Base-by-base conservation (phyloP, 1,284 basidiomycete species). In the Pulchroboletus neoregius region DNA sequence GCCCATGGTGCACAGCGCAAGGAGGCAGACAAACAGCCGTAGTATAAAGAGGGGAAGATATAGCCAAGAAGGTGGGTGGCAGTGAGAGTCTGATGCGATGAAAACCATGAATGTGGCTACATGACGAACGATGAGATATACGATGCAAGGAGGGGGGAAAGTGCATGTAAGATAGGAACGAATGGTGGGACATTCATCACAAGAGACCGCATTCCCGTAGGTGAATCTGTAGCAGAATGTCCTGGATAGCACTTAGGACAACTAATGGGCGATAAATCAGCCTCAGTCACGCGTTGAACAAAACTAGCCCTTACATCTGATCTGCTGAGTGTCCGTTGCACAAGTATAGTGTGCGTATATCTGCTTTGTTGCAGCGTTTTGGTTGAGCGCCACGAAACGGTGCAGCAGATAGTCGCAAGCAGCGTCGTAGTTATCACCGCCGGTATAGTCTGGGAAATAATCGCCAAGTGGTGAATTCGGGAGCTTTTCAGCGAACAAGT, bases 401-500 rank as follows among this genome's bases (percentile, higher is more conserved):
- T 92, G 87, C 33, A 94, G 71, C 47, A 94, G 75, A 67, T 91
- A 94, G 57, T 87, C 80, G 68, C 87, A 93, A 11, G 91, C 91
- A 18, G 81, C 76, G 58, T 94, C 90, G 66, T 94, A 94, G 70
- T 86, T 85, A 60, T 87, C 79, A 10, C 89, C 90, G 39, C 90
- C 89, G 16, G 62, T 69, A 70, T 83, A 92, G 61, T 87, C 85
- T 7, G 91, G 88, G 82, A 97, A 97, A 71, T 92, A 95, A 66
- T 91, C 82, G 22, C 79, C 79, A 45, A 97, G 71, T 39, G 94
- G 94, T 40, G 91, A 94, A 45, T 82, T 74, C 1, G 89, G 87
- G 5, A 98, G 77, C 68, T 97, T 98, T 67, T 94, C 91, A 12
- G 89, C 86, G 71, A 99, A 97, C 46, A 98, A 72, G 70, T 98